Percentiles rank a stretch among this genome's conserved stretches.
phyloP scores from a whole-genome alignment of 257 asterid genomes.

The Scutellaria baicalensis region DNA sequence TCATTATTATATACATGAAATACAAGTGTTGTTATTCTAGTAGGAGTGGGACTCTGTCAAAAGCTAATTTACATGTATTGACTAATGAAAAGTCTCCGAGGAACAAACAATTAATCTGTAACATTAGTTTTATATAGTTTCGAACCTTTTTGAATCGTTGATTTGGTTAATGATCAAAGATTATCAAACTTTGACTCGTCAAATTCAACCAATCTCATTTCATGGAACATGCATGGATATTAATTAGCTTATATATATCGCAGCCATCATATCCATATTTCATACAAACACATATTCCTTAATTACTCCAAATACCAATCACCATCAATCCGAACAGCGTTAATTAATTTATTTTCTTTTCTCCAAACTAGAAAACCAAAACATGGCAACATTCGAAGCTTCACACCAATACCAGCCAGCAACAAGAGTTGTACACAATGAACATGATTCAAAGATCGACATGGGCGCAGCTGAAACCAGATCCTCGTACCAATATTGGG shows the following conservation, averaged over 20 bases:
- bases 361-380: background rate
- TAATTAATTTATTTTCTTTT: too few relatives aligned
- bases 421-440: background rate
- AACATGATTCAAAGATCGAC: background rate
- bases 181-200: conserved; percentile 11
- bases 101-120: background rate
- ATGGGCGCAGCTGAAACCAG: background rate
- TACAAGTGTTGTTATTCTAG: background rate
- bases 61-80: background rate
- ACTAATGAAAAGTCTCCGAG: background rate
- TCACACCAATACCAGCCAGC: background rate
- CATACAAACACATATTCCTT: background rate
- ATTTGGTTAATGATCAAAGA: background rate
- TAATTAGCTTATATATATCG: background rate
- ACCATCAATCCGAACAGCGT: too few relatives aligned
- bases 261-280: background rate
- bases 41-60: background rate
- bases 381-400: background rate
- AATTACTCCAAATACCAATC: background rate
- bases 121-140: background rate
- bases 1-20: too few relatives aligned
- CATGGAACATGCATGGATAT: background rate
- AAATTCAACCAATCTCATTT: background rate
- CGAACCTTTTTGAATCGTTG: background rate
- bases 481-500: background rate